Conservation (phyloP, 164 flowering plant species). For the Magnolia officinalis region DNA sequence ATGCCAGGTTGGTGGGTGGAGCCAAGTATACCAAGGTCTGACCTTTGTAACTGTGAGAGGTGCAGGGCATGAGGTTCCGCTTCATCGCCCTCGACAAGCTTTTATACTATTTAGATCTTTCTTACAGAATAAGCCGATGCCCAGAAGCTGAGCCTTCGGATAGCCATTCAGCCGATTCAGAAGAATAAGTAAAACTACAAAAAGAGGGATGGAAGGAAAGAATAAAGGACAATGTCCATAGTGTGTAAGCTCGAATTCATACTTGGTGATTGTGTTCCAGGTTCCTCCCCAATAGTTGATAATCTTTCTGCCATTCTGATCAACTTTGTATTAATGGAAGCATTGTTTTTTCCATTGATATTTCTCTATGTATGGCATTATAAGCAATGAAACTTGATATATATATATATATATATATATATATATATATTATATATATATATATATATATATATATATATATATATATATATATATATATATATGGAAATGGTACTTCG, state of each 20-base stretch:
- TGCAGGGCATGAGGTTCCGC: conserved; percentile 98
- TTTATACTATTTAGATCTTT: conserved; percentile 80
- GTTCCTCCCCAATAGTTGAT: too few species aligned
- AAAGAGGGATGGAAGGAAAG: background rate
- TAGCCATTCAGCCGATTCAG: background rate
- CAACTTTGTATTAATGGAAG: too few species aligned
- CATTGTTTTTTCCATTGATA: too few species aligned
- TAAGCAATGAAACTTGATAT: too few species aligned
- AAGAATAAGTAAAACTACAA: conserved; percentile 5
- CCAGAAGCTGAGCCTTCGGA: conserved; percentile 16
- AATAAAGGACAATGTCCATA: conserved; percentile 3
- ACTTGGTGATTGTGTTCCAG: background rate
- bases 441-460: too few species aligned
- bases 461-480: too few species aligned
- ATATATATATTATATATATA: too few species aligned
- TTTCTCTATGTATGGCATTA: too few species aligned
- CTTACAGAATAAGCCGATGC: conserved; percentile 74
- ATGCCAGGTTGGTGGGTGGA: conserved; percentile 98
- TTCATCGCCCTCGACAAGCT: conserved; percentile 90
- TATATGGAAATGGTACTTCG: too few species aligned
- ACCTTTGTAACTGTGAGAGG: conserved; percentile 81
- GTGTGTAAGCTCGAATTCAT: background rate
- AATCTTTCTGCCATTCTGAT: too few species aligned
- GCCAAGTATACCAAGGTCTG: conserved; percentile 86
- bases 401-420: too few species aligned